Conservation (phyloP, 1,284 basidiomycete genomes). For the Cryptococcus sp. region DNA sequence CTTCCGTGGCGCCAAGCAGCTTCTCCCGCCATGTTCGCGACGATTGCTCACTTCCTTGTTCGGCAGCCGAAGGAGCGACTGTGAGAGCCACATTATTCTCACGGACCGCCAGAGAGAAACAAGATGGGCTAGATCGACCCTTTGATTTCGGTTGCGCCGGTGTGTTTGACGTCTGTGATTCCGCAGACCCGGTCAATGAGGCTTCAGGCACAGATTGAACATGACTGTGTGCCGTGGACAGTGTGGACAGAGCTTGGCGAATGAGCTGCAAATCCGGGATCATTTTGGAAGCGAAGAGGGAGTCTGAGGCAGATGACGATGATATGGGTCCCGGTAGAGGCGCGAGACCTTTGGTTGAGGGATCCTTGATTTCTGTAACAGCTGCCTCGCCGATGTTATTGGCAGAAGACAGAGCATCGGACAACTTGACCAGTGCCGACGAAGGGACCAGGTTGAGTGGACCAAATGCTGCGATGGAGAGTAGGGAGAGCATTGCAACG, state of each 20-base stretch:
- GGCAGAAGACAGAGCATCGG: too few relatives aligned
- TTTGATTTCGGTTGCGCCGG: not conserved
- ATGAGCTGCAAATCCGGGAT: slow-evolving; percentile 31
- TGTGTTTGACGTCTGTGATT: not conserved
- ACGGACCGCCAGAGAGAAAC: slow-evolving; percentile 20
- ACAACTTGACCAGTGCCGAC: too few relatives aligned
- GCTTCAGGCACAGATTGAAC: not conserved
- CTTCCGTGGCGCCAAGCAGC: slow-evolving; percentile 6
- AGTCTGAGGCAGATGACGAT: not conserved
- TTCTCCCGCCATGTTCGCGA: slow-evolving; percentile 6
- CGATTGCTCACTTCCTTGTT: not conserved
- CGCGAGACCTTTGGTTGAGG: not conserved
- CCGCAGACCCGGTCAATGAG: not conserved
- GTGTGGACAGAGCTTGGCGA: slow-evolving; percentile 29
- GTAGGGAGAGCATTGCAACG: not conserved
- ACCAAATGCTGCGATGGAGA: not conserved
- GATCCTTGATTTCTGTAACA: too few relatives aligned
- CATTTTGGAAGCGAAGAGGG: slow-evolving; percentile 10
- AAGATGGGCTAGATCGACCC: slow-evolving; percentile 6
- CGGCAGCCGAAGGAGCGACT: not conserved
- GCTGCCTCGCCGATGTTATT: too few relatives aligned
- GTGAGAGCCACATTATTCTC: slow-evolving; percentile 14
- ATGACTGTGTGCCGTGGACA: slow-evolving; percentile 15
- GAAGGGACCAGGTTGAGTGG: not conserved
- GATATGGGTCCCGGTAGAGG: not conserved